Conservation (phyloP, 805 yeast species). For the Candida nemodendra region DNA sequence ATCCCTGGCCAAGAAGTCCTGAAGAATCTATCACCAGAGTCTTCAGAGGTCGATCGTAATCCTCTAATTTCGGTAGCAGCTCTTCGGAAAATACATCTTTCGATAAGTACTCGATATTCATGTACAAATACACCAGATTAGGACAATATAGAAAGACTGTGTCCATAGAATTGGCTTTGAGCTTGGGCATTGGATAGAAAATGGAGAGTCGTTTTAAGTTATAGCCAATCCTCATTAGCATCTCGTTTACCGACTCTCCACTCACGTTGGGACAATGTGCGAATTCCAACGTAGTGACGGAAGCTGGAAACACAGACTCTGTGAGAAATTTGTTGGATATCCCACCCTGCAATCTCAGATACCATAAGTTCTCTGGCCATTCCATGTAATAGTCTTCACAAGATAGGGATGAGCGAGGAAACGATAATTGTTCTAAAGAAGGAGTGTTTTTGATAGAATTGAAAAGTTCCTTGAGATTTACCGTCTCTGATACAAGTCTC, state of each 20-base stretch:
- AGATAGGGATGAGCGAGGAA: slow-evolving; percentile 83
- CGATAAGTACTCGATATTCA: slow-evolving; percentile 78
- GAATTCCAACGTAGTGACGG: slow-evolving; percentile 70
- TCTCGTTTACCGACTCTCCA: slow-evolving; percentile 59
- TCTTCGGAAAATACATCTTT: slow-evolving; percentile 50
- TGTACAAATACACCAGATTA: slow-evolving; percentile 55
- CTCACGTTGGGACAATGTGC: slow-evolving; percentile 84
- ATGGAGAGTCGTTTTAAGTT: slow-evolving; percentile 62
- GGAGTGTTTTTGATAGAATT: slow-evolving; percentile 63
- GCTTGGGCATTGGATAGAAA: slow-evolving; percentile 85
- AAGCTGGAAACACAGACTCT: slow-evolving; percentile 66
- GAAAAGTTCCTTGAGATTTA: slow-evolving; percentile 78
- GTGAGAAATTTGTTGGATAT: slow-evolving; percentile 76
- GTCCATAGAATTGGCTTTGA: slow-evolving; percentile 70
- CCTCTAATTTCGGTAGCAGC: slow-evolving; percentile 34
- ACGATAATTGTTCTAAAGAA: slow-evolving; percentile 69
- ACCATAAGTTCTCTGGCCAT: slow-evolving; percentile 82
- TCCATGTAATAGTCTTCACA: slow-evolving; percentile 56
- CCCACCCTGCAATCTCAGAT: slow-evolving; percentile 83
- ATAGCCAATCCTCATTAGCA: slow-evolving; percentile 65
- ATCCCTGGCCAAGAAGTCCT: slow-evolving; percentile 81
- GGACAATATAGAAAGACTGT: slow-evolving; percentile 75
- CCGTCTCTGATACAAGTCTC: slow-evolving; percentile 85
- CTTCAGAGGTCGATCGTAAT: slow-evolving; percentile 45
- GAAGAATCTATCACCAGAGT: slow-evolving; percentile 75